Conservation (phyloP, 352 stramenopile genomes). For the Thraustochytrium sp. region DNA sequence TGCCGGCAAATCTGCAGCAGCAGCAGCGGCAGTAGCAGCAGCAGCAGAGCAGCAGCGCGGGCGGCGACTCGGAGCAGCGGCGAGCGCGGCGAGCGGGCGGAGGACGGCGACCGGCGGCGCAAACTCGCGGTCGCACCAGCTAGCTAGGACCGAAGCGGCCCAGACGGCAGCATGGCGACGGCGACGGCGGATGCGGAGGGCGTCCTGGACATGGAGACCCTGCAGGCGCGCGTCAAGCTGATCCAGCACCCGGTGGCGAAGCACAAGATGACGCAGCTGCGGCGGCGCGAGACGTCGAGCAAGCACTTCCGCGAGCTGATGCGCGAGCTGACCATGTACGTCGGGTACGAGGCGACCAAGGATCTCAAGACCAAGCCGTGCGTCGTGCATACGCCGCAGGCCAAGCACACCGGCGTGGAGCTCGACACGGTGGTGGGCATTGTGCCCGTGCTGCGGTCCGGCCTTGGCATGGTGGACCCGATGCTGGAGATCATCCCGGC, state of each 20-base stretch:
- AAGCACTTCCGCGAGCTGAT: conserved; percentile 88
- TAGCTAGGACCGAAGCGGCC: too few species aligned
- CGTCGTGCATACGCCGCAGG: conserved; percentile 46
- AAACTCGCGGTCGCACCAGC: too few species aligned
- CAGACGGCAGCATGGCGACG: too few species aligned
- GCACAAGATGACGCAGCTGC: conserved; percentile 93
- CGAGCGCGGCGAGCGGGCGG: too few species aligned
- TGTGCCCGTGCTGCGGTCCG: conserved; percentile 90
- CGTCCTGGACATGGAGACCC: neutral
- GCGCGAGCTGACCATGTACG: conserved; percentile 94
- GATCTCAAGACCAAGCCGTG: conserved; percentile 46
- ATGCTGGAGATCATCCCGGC: conserved; percentile 94
- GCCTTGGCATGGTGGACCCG: conserved; percentile 83
- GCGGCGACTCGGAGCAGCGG: too few species aligned
- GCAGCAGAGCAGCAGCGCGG: too few species aligned
- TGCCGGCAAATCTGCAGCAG: too few species aligned
- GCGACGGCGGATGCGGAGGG: neutral
- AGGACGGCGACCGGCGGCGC: too few species aligned
- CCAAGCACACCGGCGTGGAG: conserved; percentile 64
- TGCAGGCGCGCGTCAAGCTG: conserved; percentile 68
- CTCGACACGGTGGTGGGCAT: conserved; percentile 81
- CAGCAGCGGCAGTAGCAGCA: too few species aligned
- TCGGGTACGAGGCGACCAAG: conserved; percentile 78
- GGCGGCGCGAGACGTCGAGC: conserved; percentile 82
- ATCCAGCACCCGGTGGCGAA: conserved; percentile 79